Conservation (phyloP, 441 rosid genomes). For the Melastoma candidum region DNA sequence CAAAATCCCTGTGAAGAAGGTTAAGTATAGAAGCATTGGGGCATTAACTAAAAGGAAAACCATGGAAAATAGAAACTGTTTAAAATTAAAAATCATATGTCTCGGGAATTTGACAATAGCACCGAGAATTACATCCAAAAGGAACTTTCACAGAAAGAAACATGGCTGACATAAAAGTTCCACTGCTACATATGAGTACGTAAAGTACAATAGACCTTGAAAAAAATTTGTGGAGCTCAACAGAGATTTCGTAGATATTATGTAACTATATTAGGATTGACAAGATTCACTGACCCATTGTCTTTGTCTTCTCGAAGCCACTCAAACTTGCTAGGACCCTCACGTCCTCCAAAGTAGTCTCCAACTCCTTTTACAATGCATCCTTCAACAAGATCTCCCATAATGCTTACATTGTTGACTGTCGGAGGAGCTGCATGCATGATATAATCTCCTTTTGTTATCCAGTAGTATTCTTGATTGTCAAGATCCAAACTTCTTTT, state of each 20-base stretch:
- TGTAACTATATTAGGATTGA: neutral
- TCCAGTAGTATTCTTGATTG: too few relatives aligned
- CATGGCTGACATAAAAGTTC: too few relatives aligned
- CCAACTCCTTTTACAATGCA: slow-evolving; percentile 70
- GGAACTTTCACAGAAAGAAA: neutral
- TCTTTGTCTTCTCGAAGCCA: slow-evolving; percentile 80
- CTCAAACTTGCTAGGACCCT: slow-evolving; percentile 97
- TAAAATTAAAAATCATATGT: too few relatives aligned
- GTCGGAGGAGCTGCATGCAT: slow-evolving; percentile 87
- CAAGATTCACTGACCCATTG: slow-evolving; percentile 52
- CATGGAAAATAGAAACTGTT: neutral
- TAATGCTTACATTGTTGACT: slow-evolving; percentile 58
- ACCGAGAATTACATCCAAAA: neutral
- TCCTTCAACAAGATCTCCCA: slow-evolving; percentile 91
- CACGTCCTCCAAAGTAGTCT: slow-evolving; percentile 94
- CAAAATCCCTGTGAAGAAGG: slow-evolving; percentile 49
- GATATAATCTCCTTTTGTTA: slow-evolving; percentile 12
- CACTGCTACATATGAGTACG: too few relatives aligned
- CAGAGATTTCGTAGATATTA: too few relatives aligned
- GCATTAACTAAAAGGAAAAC: neutral
- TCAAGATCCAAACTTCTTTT: too few relatives aligned
- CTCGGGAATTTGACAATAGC: neutral
- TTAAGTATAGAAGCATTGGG: neutral
- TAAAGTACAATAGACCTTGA: too few relatives aligned
- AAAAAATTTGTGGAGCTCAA: too few relatives aligned